Percentiles rank a stretch among this genome's conserved stretches.
Evolutionary conservation across 208 protist species (phyloP).

Genomic region (Ichthyophonus hoferi): DNA sequence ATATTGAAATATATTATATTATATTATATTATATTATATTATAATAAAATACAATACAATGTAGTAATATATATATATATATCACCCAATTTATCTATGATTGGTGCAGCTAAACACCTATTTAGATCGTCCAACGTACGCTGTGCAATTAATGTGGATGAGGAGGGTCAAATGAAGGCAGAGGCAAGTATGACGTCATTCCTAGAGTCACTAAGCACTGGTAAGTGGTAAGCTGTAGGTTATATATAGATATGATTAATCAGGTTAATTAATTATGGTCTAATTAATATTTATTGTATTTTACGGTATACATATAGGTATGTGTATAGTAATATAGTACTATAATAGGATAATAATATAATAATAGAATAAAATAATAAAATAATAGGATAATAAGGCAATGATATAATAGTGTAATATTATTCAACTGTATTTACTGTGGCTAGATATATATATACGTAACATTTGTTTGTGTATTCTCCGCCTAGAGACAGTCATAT

Average conservation of each 20-base stretch:
- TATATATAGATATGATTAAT: background rate
- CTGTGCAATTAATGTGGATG: slow-evolving; percentile 16
- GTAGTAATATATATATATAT: background rate
- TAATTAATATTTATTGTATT: background rate
- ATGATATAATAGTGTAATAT: too few relatives aligned
- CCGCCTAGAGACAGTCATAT: too few relatives aligned
- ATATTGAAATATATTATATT: background rate
- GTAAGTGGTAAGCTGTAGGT: background rate
- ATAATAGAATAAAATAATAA: background rate
- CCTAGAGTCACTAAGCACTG: background rate
- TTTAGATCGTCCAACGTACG: background rate
- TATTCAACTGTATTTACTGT: too few relatives aligned
- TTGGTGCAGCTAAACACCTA: background rate
- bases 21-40: background rate
- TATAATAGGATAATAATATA: background rate
- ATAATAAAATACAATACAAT: background rate
- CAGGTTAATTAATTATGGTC: background rate
- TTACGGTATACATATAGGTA: background rate
- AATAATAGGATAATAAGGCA: too few relatives aligned
- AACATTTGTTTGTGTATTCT: too few relatives aligned
- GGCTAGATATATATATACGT: too few relatives aligned
- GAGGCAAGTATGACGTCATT: background rate
- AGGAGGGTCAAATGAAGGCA: background rate
- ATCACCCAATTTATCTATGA: background rate
- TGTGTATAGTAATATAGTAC: background rate